Base-by-base conservation (phyloP, 2,329 filamentous ascomycete species). In the Apiospora sp. region DNA sequence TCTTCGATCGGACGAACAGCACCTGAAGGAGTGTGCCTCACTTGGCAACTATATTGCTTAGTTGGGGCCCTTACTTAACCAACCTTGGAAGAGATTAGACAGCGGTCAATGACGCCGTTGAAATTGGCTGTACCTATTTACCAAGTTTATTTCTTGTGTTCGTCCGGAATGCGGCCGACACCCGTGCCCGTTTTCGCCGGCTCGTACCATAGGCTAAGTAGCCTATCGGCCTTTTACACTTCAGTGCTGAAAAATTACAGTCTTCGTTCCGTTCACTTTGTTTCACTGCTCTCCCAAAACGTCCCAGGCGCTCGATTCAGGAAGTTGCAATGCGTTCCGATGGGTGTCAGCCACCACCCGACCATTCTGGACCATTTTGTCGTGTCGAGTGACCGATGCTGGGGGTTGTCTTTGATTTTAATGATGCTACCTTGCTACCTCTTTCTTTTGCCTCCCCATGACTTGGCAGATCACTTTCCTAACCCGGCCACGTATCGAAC, bases 101-200 rank as follows among this genome's bases (percentile, higher is more conserved):
- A 37, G 19, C 16, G 10, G 10, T 61, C 30, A 13, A 64, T 41
- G 58, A 64, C 58, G 12, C 58, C 58, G 58, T 41, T 34, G 34
- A 41, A n/a, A 64, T n/a, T 64, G 58, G 27, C 30, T 37, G 54
- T 61, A 37, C 19, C 54, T 34, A 30, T 30, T n/a, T n/a, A n/a
- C 22, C 5, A 41, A 22, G 58, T 34, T 64, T 41, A n/a, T 64
- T 64, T 37, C 22, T 37, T 61, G 30, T 64, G 58, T 64, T 64
- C 58, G 58, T 64, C 58, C 58, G 58, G 58, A 64, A 64, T 41
- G 58, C 58, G 30, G 58, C 58, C 58, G 58, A 64, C 58, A 64
- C 58, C 58, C 58, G 58, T 41, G 34, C 58, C 58, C 58, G 58
- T 64, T 41, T 64, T 64, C 58, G 34, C 58, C 58, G 30, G 58